Percentiles rank a stretch among this genome's conserved stretches.
Evolutionary conservation across 176 grass and related monocot species (phyloP).

Genomic region (Hsuehochloa calcarea): DNA sequence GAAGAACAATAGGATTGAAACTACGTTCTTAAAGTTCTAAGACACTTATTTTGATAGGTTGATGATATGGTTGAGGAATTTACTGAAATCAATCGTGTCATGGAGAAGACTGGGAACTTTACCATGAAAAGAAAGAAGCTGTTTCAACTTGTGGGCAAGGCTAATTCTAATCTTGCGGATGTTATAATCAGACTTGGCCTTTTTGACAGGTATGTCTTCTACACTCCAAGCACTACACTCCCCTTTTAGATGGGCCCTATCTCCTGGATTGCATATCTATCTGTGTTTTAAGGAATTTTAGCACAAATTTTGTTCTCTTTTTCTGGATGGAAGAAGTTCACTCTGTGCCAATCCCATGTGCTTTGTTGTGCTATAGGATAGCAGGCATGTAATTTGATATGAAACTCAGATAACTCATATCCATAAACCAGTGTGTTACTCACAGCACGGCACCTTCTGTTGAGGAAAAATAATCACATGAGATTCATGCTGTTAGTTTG

Average conservation of each 20-base stretch:
- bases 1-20: too few relatives aligned
- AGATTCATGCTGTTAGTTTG: slow-evolving; percentile 12
- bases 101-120: slow-evolving; percentile 92
- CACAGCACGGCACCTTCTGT: not conserved
- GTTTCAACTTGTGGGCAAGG: slow-evolving; percentile 97
- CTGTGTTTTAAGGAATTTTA: not conserved
- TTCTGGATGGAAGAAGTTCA: slow-evolving; percentile 4
- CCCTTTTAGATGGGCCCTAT: not conserved
- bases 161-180: slow-evolving; percentile 78
- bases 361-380: not conserved
- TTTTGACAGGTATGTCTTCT: slow-evolving; percentile 72
- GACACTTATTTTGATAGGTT: slow-evolving; percentile 47
- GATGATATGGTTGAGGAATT: slow-evolving; percentile 99
- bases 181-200: slow-evolving; percentile 90
- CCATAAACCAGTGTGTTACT: not conserved
- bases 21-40: not conserved
- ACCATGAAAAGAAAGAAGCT: slow-evolving; percentile 92
- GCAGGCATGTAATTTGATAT: slow-evolving; percentile 11
- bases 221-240: not conserved
- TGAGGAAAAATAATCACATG: not conserved
- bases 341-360: not conserved
- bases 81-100: slow-evolving; percentile 90
- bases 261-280: not conserved
- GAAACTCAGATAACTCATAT: not conserved
- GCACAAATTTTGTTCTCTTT: not conserved